A percentile compares a stretch with the other conserved stretches of the same genome.
Conservation (phyloP, 2,329 filamentous ascomycete genomes). For the Exophiala dermatitidis region DNA sequence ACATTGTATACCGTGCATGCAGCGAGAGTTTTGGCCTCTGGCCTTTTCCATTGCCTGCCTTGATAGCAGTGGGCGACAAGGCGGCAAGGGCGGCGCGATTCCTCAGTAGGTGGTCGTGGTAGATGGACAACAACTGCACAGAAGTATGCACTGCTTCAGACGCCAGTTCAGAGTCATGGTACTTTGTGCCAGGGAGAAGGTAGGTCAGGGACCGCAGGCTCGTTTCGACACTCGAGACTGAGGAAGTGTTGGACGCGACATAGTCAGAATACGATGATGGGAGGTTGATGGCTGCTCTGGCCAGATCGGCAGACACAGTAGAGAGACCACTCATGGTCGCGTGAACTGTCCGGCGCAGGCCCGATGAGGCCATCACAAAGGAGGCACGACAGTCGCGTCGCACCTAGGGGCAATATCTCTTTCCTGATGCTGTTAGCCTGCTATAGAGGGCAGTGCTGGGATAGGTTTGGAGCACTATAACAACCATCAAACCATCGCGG, state of each 20-base stretch:
- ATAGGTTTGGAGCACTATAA: too few species aligned
- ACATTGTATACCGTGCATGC: constrained; percentile 57
- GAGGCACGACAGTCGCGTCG: background rate
- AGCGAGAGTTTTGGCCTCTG: constrained; percentile 44
- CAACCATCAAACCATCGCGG: too few species aligned
- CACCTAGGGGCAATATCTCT: background rate
- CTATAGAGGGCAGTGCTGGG: too few species aligned
- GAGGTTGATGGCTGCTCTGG: constrained; percentile 19
- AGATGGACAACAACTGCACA: constrained; percentile 23
- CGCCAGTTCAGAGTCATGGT: constrained; percentile 75
- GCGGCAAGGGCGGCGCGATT: constrained; percentile 43
- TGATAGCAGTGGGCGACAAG: constrained; percentile 57
- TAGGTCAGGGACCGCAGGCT: constrained; percentile 88
- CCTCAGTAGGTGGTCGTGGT: constrained; percentile 24
- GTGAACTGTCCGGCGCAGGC: constrained; percentile 18
- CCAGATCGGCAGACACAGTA: constrained; percentile 19
- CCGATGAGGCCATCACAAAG: constrained; percentile 21
- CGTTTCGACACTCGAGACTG: constrained; percentile 91
- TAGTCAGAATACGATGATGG: constrained; percentile 64
- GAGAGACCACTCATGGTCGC: constrained; percentile 20
- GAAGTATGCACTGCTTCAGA: constrained; percentile 62
- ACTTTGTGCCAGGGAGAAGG: constrained; percentile 68
- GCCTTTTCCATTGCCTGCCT: constrained; percentile 3
- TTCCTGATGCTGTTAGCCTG: background rate
- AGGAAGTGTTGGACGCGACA: constrained; percentile 87